phyloP scores from a whole-genome alignment of 345 rosid genomes.

The thale cress (Arabidopsis thaliana) region TAIR10.1 NC_003076.8:16193001-16193500 shows the following conservation, averaged over 20 bases:
- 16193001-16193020: slow-evolving; percentile 40
- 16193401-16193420: neutral
- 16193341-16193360: too few relatives aligned
- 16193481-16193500: neutral
- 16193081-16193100: neutral
- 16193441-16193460: slow-evolving; percentile 11
- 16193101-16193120: neutral
- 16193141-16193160: neutral
- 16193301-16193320: slow-evolving; percentile 47
- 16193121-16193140: neutral
- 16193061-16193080: slow-evolving; percentile 15
- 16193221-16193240: neutral
- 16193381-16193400: neutral
- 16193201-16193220: neutral
- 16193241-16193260: neutral
- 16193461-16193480: slow-evolving; percentile 19
- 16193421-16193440: neutral
- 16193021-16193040: slow-evolving; percentile 36
- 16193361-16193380: too few relatives aligned
- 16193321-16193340: slow-evolving; percentile 36
- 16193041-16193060: slow-evolving; percentile 40
- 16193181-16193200: slow-evolving; percentile 1
- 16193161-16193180: slow-evolving; percentile 23
- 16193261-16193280: neutral
- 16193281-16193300: slow-evolving; percentile 43